Conservation (phyloP, 345 rosid genomes). For the Atalantia buxifolia region DNA sequence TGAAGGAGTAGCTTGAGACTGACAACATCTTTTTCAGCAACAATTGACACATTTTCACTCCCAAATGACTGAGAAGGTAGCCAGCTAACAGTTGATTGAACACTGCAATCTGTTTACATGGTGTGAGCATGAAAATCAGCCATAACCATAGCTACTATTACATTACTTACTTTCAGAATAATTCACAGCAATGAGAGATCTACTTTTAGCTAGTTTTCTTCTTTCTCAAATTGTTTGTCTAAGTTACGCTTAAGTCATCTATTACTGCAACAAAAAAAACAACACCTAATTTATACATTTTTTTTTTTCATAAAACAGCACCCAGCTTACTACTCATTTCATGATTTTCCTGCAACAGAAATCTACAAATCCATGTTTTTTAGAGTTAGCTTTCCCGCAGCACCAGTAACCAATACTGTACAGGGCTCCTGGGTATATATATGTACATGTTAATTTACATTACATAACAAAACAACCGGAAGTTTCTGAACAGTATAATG, state of each 20-base stretch:
- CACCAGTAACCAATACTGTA: constrained; percentile 37
- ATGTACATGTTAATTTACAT: constrained; percentile 42
- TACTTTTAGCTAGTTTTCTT: neutral
- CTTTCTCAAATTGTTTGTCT: too few species aligned
- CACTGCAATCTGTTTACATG: too few species aligned
- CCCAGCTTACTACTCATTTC: too few species aligned
- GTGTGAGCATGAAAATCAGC: too few species aligned
- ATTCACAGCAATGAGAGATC: neutral
- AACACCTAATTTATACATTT: too few species aligned
- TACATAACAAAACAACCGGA: constrained; percentile 39
- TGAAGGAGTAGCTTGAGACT: constrained; percentile 50
- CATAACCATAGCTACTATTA: too few species aligned
- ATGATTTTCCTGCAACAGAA: too few species aligned
- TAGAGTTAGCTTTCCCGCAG: too few species aligned
- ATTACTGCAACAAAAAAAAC: too few species aligned
- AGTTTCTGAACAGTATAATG: constrained; percentile 37
- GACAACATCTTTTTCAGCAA: constrained; percentile 52
- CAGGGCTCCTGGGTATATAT: constrained; percentile 57
- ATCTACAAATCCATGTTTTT: too few species aligned
- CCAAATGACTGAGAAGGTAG: constrained; percentile 40
- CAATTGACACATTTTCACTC: constrained; percentile 33
- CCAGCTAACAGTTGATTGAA: constrained; percentile 57
- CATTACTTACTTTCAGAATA: neutral
- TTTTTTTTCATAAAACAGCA: too few species aligned
- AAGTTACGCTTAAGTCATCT: too few species aligned